Evolutionary conservation across 805 yeast species (phyloP).

Genomic region (Saccharomycopsis sp.): DNA sequence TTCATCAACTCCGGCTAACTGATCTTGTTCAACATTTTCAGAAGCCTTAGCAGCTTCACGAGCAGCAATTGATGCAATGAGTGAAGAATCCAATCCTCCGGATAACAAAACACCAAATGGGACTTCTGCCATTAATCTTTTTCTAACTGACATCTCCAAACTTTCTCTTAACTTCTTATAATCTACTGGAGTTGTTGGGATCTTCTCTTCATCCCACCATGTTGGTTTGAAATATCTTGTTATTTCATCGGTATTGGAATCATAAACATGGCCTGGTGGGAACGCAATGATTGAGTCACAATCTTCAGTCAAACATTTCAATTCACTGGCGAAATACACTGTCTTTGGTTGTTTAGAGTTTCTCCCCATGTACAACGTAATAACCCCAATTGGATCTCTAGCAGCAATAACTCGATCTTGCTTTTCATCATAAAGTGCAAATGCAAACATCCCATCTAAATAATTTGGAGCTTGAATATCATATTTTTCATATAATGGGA

Average conservation of each 20-base stretch:
- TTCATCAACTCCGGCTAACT: conserved; percentile 87
- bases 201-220: conserved; percentile 83
- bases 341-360: conserved; percentile 58
- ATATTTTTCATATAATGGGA: conserved; percentile 83
- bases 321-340: conserved; percentile 86
- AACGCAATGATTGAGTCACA: conserved; percentile 89
- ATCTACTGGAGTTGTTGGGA: conserved; percentile 76
- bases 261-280: conserved; percentile 98
- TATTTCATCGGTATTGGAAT: conserved; percentile 78
- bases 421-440: conserved; percentile 78
- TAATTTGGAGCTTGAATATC: conserved; percentile 86
- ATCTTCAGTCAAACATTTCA: conserved; percentile 88
- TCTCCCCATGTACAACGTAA: conserved; percentile 94
- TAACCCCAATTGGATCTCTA: conserved; percentile 97
- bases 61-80: conserved; percentile 95
- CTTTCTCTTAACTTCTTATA: conserved; percentile 63
- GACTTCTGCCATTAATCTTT: conserved; percentile 99
- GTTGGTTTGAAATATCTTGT: conserved; percentile 86
- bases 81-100: conserved; percentile 95
- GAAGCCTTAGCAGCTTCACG: conserved; percentile 86
- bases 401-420: conserved; percentile 91
- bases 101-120: conserved; percentile 96
- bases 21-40: conserved; percentile 35
- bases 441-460: conserved; percentile 98
- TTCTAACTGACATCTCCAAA: conserved; percentile 92